phyloP scores from a whole-genome alignment of 352 stramenopile genomes.

The Phytophthora constricta region DNA sequence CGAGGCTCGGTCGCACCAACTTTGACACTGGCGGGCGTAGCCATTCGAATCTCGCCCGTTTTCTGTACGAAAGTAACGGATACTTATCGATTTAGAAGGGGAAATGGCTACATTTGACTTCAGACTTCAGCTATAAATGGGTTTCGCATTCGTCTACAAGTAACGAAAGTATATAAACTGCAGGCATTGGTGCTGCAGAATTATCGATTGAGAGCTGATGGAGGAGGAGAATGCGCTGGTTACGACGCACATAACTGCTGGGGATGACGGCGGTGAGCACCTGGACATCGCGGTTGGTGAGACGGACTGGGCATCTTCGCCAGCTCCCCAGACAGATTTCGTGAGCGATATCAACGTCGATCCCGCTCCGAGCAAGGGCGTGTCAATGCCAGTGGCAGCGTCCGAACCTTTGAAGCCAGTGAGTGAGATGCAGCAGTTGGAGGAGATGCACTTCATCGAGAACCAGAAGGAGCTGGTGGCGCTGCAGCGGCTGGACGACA shows the following conservation, averaged over 20 bases:
- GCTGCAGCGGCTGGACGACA: slow-evolving; percentile 91
- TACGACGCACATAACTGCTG: background rate
- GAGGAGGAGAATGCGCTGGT: background rate
- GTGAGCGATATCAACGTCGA: background rate
- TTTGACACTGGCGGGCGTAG: too few relatives aligned
- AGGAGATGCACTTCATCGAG: slow-evolving; percentile 64
- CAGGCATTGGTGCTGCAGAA: too few relatives aligned
- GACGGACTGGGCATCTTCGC: too few relatives aligned
- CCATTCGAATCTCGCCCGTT: too few relatives aligned
- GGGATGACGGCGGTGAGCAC: background rate
- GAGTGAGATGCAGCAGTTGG: slow-evolving; percentile 28
- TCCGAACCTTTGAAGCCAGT: slow-evolving; percentile 24
- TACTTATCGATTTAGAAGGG: background rate
- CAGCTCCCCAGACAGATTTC: background rate
- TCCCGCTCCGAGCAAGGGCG: background rate
- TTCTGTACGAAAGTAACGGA: background rate
- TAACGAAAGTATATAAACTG: background rate
- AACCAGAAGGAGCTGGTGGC: slow-evolving; percentile 89
- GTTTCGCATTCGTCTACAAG: background rate
- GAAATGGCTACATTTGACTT: background rate
- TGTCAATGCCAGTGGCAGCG: too few relatives aligned
- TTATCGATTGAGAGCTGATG: too few relatives aligned
- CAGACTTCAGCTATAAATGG: background rate
- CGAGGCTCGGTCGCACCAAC: background rate
- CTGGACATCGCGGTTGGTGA: background rate